These are phyloP conservation scores for Letharia lupina DNA, from an alignment of 495 filamentous ascomycete species.

Conservation along the genomic window DNA sequence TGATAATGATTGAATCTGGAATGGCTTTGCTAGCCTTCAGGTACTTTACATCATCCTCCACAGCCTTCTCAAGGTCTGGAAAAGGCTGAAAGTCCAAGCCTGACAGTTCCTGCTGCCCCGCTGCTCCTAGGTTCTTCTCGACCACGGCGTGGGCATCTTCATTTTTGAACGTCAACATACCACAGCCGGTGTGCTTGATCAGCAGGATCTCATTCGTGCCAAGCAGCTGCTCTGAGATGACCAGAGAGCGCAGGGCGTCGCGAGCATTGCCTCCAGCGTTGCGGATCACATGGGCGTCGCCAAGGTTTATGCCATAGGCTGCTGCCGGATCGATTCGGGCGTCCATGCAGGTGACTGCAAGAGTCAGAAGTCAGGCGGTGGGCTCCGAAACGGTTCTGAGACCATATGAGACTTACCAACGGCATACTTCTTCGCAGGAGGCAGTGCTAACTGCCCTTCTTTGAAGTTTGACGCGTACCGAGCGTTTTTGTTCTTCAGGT, in stretches of 20 bases:
- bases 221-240: constrained; percentile 75
- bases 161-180: constrained; percentile 75
- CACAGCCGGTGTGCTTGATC: constrained; percentile 72
- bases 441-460: constrained; percentile 57
- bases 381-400: constrained; percentile 9
- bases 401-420: constrained; percentile 35
- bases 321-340: constrained; percentile 64
- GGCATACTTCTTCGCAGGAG: constrained; percentile 61
- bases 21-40: constrained; percentile 54
- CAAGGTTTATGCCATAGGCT: constrained; percentile 66
- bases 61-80: constrained; percentile 51
- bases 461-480: constrained; percentile 54
- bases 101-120: constrained; percentile 34
- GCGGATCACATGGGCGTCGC: constrained; percentile 75
- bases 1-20: constrained; percentile 48
- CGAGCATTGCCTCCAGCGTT: constrained; percentile 60
- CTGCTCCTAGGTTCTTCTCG: constrained; percentile 47
- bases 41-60: constrained; percentile 57
- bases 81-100: constrained; percentile 59
- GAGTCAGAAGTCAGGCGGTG: constrained; percentile 23
- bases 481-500: constrained; percentile 49
- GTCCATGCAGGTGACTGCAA: constrained; percentile 72
- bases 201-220: constrained; percentile 70
- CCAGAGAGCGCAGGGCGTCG: constrained; percentile 64
- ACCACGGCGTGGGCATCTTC: constrained; percentile 51